Conservation (phyloP, 306 rosid species). For the Vigna nakashimae region DNA sequence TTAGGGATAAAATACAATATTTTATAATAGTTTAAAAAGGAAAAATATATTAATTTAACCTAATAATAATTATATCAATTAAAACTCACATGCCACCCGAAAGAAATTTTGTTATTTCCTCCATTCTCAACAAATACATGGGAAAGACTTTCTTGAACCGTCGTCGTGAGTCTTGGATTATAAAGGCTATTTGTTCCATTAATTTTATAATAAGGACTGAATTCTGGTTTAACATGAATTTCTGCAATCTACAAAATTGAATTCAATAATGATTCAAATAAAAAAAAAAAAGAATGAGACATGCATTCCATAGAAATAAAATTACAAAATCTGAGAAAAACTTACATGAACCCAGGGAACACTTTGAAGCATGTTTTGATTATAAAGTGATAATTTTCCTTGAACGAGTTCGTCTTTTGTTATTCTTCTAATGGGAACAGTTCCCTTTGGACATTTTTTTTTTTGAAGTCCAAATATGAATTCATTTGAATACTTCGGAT, state of each 20-base stretch:
- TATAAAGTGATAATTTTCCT: neutral
- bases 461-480: neutral
- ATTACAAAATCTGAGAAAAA: neutral
- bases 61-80: neutral
- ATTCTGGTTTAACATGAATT: neutral
- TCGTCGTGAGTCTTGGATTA: neutral
- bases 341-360: neutral
- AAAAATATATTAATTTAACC: too few relatives aligned
- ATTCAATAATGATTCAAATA: neutral
- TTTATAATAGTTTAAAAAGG: too few relatives aligned
- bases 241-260: neutral
- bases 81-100: constrained; percentile 37
- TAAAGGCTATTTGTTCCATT: neutral
- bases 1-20: too few relatives aligned
- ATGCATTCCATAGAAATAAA: too few relatives aligned
- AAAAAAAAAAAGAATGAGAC: neutral
- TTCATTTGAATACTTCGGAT: neutral
- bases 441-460: neutral
- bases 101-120: neutral
- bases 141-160: neutral
- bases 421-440: neutral
- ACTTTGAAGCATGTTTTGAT: neutral
- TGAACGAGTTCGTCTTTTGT: constrained; percentile 3
- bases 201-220: neutral
- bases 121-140: constrained; percentile 6